These are phyloP conservation scores for Phytopythium litorale DNA, from an alignment of 352 stramenopile genomes.

Conservation along the genomic window DNA sequence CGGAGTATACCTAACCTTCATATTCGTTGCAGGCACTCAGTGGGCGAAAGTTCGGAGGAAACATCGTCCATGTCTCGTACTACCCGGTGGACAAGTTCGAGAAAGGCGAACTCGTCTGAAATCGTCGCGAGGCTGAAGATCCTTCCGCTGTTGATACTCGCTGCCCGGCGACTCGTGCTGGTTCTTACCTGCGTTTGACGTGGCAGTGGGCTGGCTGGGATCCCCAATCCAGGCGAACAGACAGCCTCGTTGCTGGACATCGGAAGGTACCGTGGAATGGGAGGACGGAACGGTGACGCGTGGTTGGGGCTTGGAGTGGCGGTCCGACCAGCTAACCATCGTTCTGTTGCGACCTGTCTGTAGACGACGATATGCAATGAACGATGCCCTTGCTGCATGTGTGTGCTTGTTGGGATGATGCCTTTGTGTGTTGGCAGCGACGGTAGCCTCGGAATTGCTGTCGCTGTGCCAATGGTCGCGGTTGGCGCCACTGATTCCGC, in stretches of 20 bases:
- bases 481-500: background rate
- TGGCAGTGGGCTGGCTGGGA: slow-evolving; percentile 6
- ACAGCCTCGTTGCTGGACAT: background rate
- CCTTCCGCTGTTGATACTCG: slow-evolving; percentile 1
- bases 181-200: slow-evolving; percentile 5
- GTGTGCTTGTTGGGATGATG: slow-evolving; percentile 8
- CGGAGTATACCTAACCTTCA: background rate
- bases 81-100: slow-evolving; percentile 75
- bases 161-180: background rate
- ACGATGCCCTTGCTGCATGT: slow-evolving; percentile 12
- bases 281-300: background rate
- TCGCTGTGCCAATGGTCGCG: background rate
- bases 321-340: slow-evolving; percentile 16
- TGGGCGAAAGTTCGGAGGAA: slow-evolving; percentile 84
- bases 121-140: background rate
- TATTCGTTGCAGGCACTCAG: slow-evolving; percentile 53
- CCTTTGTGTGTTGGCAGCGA: background rate
- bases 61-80: slow-evolving; percentile 81
- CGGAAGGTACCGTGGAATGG: slow-evolving; percentile 12
- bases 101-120: slow-evolving; percentile 56
- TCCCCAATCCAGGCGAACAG: background rate
- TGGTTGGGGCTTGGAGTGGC: slow-evolving; percentile 3
- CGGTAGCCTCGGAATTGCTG: background rate
- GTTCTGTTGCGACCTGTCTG: slow-evolving; percentile 16
- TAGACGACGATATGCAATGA: slow-evolving; percentile 24